phyloP scores from a whole-genome alignment of 2,329 filamentous ascomycete genomes.

The Alternaria dauci region DNA sequence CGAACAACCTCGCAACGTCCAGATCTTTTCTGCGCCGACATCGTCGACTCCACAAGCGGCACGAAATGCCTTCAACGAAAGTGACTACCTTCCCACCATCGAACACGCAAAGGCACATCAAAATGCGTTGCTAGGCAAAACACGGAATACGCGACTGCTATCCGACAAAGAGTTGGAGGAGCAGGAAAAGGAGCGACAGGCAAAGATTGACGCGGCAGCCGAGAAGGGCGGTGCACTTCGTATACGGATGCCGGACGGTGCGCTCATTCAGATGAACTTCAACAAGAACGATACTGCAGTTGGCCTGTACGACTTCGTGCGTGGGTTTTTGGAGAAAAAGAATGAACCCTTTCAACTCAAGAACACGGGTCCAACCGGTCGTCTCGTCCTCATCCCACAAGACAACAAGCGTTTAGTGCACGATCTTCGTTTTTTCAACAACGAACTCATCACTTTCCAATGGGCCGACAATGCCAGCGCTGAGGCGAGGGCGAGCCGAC shows the following conservation, averaged over 20 bases:
- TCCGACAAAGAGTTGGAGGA: conserved; percentile 84
- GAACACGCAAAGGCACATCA: conserved; percentile 80
- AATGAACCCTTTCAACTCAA: conserved; percentile 76
- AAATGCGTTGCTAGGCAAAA: conserved; percentile 66
- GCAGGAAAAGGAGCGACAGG: conserved; percentile 70
- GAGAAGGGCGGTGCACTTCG: conserved; percentile 72
- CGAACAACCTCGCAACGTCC: conserved; percentile 60
- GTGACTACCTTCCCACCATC: conserved; percentile 79
- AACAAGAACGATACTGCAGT: conserved; percentile 72
- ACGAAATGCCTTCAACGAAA: conserved; percentile 69
- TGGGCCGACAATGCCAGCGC: conserved; percentile 73
- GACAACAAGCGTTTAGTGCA: conserved; percentile 69
- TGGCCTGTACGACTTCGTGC: conserved; percentile 77
- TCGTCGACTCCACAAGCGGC: conserved; percentile 80
- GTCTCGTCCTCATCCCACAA: conserved; percentile 55
- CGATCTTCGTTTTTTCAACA: conserved; percentile 73
- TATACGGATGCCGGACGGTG: conserved; percentile 88
- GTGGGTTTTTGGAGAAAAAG: conserved; percentile 71
- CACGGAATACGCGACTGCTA: conserved; percentile 77
- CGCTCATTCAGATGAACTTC: conserved; percentile 76
- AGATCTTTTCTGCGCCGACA: conserved; percentile 80
- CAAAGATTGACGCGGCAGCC: conserved; percentile 70
- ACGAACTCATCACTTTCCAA: conserved; percentile 76
- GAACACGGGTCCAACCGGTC: conserved; percentile 64
- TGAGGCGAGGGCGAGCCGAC: conserved; percentile 60